Evolutionary conservation across 352 stramenopile species (phyloP).

Genomic region (Phytopythium mirpurense): DNA sequence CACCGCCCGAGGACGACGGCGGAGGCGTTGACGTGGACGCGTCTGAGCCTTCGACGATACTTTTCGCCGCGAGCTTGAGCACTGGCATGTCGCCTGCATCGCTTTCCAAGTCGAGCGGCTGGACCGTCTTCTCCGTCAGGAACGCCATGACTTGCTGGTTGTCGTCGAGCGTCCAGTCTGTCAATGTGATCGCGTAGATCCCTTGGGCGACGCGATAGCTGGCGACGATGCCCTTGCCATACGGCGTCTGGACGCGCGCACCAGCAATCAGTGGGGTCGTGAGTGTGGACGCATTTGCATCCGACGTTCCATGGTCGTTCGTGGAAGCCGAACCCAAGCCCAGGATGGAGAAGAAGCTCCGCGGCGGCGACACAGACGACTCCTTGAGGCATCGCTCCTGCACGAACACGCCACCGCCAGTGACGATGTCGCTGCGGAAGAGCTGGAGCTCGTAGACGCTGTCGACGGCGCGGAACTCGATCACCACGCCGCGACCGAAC

Average conservation of each 20-base stretch:
- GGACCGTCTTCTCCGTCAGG: slow-evolving; percentile 40
- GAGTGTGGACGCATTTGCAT: slow-evolving; percentile 1
- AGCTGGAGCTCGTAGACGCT: slow-evolving; percentile 69
- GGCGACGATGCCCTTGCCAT: slow-evolving; percentile 51
- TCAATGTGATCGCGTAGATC: slow-evolving; percentile 46
- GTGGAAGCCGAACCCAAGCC: slow-evolving; percentile 26
- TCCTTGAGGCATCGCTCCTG: slow-evolving; percentile 51
- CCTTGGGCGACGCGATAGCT: slow-evolving; percentile 36
- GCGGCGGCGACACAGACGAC: slow-evolving; percentile 44
- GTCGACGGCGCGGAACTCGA: slow-evolving; percentile 57
- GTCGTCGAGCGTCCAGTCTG: slow-evolving; percentile 38
- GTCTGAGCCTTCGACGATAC: neutral
- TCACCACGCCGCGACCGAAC: slow-evolving; percentile 64
- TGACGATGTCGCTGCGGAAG: slow-evolving; percentile 33
- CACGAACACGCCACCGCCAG: slow-evolving; percentile 32
- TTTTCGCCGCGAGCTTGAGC: slow-evolving; percentile 23
- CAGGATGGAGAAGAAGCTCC: slow-evolving; percentile 69
- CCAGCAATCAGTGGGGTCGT: slow-evolving; percentile 17
- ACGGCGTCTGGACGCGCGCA: slow-evolving; percentile 44
- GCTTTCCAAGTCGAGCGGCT: slow-evolving; percentile 22
- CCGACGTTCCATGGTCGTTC: neutral
- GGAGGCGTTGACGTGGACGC: neutral
- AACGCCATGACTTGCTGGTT: slow-evolving; percentile 43
- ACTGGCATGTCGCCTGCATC: slow-evolving; percentile 34
- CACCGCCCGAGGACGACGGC: slow-evolving; percentile 31